Conservation (phyloP, 1,284 basidiomycete species). For the Malassezia japonica region DNA sequence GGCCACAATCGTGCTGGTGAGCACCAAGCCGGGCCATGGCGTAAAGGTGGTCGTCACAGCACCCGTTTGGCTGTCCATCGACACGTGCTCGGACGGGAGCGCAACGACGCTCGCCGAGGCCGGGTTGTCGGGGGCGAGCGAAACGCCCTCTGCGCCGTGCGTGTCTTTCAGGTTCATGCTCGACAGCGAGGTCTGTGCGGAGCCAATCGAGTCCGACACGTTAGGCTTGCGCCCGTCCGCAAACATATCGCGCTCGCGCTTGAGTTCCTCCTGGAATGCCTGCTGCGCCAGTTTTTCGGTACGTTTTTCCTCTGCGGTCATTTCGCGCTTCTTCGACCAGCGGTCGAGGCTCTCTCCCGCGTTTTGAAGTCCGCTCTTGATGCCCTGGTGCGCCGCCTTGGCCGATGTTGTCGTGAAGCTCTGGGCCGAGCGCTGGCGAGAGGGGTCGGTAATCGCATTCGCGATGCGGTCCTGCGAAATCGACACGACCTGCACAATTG, state of each 20-base stretch:
- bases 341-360: conserved; percentile 8
- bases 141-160: neutral
- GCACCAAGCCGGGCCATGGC: conserved; percentile 17
- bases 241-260: conserved; percentile 7
- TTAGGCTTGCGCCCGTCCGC: neutral
- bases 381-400: neutral
- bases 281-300: neutral
- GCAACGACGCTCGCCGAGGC: conserved; percentile 7
- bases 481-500: conserved; percentile 22
- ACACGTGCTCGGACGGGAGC: conserved; percentile 8
- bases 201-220: neutral
- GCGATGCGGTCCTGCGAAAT: conserved; percentile 22
- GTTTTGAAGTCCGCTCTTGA: neutral
- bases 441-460: conserved; percentile 24
- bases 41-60: conserved; percentile 16
- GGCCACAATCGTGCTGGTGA: conserved; percentile 11
- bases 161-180: neutral
- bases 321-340: neutral
- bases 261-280: conserved; percentile 5
- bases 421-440: conserved; percentile 15
- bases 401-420: neutral
- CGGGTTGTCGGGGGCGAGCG: conserved; percentile 6
- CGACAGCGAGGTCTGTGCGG: neutral
- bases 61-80: neutral
- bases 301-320: neutral